Base-by-base conservation (phyloP, 129 eudicot species). In the Dittrichia graveolens region DNA sequence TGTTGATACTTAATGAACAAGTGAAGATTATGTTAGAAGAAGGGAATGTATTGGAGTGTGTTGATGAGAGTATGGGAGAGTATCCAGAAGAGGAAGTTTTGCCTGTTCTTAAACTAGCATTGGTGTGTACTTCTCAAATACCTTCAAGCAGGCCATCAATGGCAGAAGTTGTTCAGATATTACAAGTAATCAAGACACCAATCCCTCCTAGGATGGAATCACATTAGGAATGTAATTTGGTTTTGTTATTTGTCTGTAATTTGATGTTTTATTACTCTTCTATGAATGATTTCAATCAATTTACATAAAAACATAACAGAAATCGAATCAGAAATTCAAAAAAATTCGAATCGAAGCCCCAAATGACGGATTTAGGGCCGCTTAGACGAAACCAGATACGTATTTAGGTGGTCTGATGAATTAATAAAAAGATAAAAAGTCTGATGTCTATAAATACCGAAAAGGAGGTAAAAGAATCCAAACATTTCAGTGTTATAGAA, bases 91-190 rank as follows among this genome's bases (percentile, higher is more conserved):
- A 88, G 11, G 99, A 95, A 66, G 91, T 95, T 10, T 80, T 88
- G 86, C 99, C 99, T 6, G 88, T 95, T 13, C 64, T 95, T 1
- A 95, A 95, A 79, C 65, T 95, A 75, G 99, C 97, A 4, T 76
- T 95, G 61, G 99, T 95, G 1, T 95, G 99, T 76, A 90, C 99
- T 58, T 90, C 96, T 18, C 99, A 90, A 80, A 85, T 95, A 71
- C 99, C 99, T 63, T 95, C 99, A 7, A 91, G 96, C 47, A 84
- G 99, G 72, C 97, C 97, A 47, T 88, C 99, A 7, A 95, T 95
- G 99, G 83, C 94, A 0, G 99, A 95, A 59, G 95, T 95, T 24
- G 97, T 95, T 43, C 99, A 95, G 80, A 90, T 95, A 57, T 72
- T 95, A 79, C 88, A 95, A 80, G 99, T 95, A 7, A 95, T 95